Evolutionary conservation across 1,284 basidiomycete genomes (phyloP).

Genomic region (Ceraceosorus guamensis): DNA sequence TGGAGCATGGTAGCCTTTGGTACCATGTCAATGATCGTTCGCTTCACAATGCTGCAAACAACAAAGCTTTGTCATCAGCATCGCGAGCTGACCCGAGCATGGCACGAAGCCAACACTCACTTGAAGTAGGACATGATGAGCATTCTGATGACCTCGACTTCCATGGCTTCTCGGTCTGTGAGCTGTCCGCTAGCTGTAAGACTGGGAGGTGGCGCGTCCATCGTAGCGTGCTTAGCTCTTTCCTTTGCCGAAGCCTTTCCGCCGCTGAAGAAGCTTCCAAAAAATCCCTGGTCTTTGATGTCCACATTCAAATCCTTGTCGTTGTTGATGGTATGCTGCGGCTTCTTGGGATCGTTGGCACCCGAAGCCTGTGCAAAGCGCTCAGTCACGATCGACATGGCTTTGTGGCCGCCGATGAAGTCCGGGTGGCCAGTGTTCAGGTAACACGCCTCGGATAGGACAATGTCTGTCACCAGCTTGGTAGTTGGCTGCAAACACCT

Average conservation of each 20-base stretch:
- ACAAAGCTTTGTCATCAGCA: conserved; percentile 63
- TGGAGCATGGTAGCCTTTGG: conserved; percentile 87
- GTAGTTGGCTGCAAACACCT: conserved; percentile 83
- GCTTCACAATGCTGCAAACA: conserved; percentile 62
- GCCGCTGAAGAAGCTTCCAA: conserved; percentile 79
- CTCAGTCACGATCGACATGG: conserved; percentile 77
- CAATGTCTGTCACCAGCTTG: conserved; percentile 87
- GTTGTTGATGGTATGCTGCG: conserved; percentile 67
- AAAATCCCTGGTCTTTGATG: conserved; percentile 75
- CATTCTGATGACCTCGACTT: conserved; percentile 95
- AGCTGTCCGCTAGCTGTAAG: conserved; percentile 88
- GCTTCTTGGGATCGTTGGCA: conserved; percentile 24
- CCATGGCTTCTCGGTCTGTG: conserved; percentile 91
- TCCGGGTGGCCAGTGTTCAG: conserved; percentile 99
- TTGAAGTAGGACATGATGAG: conserved; percentile 40
- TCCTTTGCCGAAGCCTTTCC: conserved; percentile 55
- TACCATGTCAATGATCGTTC: conserved; percentile 99
- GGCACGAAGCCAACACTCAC: conserved; percentile 69
- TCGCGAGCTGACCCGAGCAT: conserved; percentile 96
- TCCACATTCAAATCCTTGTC: conserved; percentile 89
- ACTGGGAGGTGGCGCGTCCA: conserved; percentile 80
- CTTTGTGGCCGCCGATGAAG: conserved; percentile 93
- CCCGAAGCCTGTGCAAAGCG: conserved; percentile 60
- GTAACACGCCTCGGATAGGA: conserved; percentile 54
- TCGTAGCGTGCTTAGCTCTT: conserved; percentile 65